Evolutionary conservation across 1,284 basidiomycete species (phyloP), one percentile per base, ranked within the genome.

Genomic region (Xanthoconium separans): DNA sequence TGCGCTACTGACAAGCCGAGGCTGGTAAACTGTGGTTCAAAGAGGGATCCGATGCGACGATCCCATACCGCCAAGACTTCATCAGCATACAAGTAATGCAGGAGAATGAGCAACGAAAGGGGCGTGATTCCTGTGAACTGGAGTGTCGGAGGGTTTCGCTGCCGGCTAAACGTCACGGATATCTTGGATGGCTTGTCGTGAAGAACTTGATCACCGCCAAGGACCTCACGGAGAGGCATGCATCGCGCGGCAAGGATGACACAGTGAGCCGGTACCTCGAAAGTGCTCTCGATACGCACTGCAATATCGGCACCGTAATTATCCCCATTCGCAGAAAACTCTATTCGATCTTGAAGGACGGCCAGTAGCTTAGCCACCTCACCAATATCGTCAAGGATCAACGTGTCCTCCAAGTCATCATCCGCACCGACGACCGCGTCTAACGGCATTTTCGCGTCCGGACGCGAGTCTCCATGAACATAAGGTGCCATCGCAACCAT

Each of bases 31-130:
- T 75, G 68, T 5, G 65, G 65, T 43, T 76, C 75, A 3, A 90
- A 72, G 2, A 75, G 71, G 1, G 74, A 65, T 2, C 76, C 75
- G 11, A 98, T 77, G 12, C 93, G 84, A 12, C 80, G 77, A 64
- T 98, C 95, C 93, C 94, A 97, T 7, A 96, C 68, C 0, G 93
- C 84, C 8, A 91, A 78, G 0, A 95, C 70, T 29, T 87, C 81
- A 68, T 98, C 95, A 3, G 91, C 83, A 73, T 98, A 98, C 12
- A 98, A 68, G 66, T 96, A 98, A 45, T 88, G 81, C 16, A 97
- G 69, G 7, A 98, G 75, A 24, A 98, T 79, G 10, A 98, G 78
- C 6, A 89, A 73, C 0, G 93, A 77, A 4, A 94, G 73, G 0
- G 87, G 76, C 43, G 82, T 80, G 59, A 81, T 82, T 3, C 83